Base-by-base conservation (phyloP, 345 rosid species). In the Toxicodendron radicans region DNA sequence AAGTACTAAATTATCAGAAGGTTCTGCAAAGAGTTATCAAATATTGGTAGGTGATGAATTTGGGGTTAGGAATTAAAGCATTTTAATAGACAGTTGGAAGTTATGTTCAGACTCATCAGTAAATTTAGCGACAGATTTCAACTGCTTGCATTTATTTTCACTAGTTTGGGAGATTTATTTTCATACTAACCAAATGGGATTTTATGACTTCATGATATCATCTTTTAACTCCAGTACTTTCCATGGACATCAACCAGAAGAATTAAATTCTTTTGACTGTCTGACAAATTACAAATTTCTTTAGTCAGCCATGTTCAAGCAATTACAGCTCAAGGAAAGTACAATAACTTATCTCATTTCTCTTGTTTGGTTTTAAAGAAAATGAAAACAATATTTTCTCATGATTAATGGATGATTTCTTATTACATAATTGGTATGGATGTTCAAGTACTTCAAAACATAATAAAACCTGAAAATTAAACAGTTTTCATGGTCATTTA, bases 11-110 rank as follows among this genome's bases (percentile, higher is more conserved):
- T 5, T 48, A 16, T 16, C 20, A 62, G 27, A 46, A 53, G 14
- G 24, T 0, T 10, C 23, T 48, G 61, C 64, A 23, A 23, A 46
- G 61, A 27, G 6, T 8, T 70, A 16, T 69, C 13, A 65, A 54
- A 27, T 54, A 13, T 38, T 70, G 70, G 71, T 67, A 4, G 76
- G 78, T 77, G 78, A 80, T 77, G 78, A 76, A n/a, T 63, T 75
- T 73, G 70, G 63, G 76, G 33, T 48, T 60, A 33, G 64, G 35
- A 62, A 64, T 70, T 74, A 75, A 79, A 70, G 54, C 72, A 61
- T 70, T n/a, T 79, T 18, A 76, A 48, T 54, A 53, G 76, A 72
- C 77, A 35, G 78, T 74, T 71, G 81, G 49, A 52, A 10, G 69
- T 79, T 80, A 48, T 35, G 64, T 17, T 59, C 27, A 38, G 43